These are phyloP conservation scores for Colletotrichum sp. DNA, from an alignment of 2,329 filamentous ascomycete species.

Conservation along the genomic window DNA sequence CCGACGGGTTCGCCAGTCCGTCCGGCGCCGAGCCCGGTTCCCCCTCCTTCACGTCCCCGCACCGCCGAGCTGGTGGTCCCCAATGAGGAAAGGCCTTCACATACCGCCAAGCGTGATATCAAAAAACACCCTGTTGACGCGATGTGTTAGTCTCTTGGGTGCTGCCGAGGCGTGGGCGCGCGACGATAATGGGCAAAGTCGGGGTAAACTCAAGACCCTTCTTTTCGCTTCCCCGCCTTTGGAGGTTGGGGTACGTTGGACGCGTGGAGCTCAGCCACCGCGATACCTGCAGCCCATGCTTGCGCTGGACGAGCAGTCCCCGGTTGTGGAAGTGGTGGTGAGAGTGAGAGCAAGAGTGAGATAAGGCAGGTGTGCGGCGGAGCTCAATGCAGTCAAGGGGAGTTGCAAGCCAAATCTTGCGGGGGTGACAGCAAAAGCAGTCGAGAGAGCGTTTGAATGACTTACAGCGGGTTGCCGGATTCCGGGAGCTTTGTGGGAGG, in stretches of 20 bases:
- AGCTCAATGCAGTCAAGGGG: background rate
- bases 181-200: background rate
- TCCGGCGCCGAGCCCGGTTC: background rate
- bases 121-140: slow-evolving; percentile 66
- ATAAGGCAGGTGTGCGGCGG: background rate
- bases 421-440: background rate
- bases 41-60: background rate
- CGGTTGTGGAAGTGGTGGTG: background rate
- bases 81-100: background rate
- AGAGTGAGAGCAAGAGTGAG: background rate
- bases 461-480: slow-evolving; percentile 54
- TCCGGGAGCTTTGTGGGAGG: slow-evolving; percentile 50
- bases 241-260: background rate
- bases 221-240: background rate
- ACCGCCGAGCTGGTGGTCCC: slow-evolving; percentile 32
- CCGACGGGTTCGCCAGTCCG: background rate
- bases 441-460: slow-evolving; percentile 9
- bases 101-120: slow-evolving; percentile 80
- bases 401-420: background rate
- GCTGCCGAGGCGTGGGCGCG: background rate
- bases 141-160: slow-evolving; percentile 10
- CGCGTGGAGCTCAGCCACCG: slow-evolving; percentile 6
- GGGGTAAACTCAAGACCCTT: background rate
- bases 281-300: background rate
- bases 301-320: background rate